Base-by-base conservation (phyloP, 495 filamentous ascomycete genomes). In the Apiosordaria backusii region DNA sequence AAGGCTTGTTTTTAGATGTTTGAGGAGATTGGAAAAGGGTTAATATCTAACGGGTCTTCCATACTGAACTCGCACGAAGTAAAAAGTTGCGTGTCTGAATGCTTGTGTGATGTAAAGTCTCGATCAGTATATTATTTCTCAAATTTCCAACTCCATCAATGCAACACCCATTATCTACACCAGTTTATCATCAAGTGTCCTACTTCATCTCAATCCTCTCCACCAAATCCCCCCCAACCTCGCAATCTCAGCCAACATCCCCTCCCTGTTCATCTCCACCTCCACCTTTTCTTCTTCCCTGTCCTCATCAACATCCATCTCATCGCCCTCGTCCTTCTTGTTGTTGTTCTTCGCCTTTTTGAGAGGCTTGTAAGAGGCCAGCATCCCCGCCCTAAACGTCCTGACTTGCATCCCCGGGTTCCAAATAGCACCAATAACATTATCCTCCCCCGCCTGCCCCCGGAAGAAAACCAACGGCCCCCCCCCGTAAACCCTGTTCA, bases 241-340 rank as follows among this genome's bases (percentile, higher is more conserved):
- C 23, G 82, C 82, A 74, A 99, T 96, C 78, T 98, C 96, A 16
- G 88, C 86, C 63, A 97, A 70, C 9, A 96, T 90, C 1, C 85
- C 89, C 50, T 80, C 76, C 68, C 83, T 88, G 67, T 98, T 96
- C 26, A 96, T 80, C 50, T 81, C 79, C 26, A 96, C 81, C 50
- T 81, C 79, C 19, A 91, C 87, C 21, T 77, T 57, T 4, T 76
- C 74, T 1, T 54, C 71, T 27, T 72, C 71, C 5, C 72, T 74
- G 0, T 50, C 67, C 21, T 74, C 72, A 13, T 76, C 71, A 2
- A 64, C 69, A 13, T 61, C 70, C 3, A 57, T 62, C 0, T 40
- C 65, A 21, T 16, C 50, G 3, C 57, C 63, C 0, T 29, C 66
- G n/a, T n/a, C 45, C 21, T 29, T 64, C 15, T 29, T 57, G 23